These are phyloP conservation scores for Centaurea solstitialis DNA, from an alignment of 129 eudicot species.

Conservation along the genomic window DNA sequence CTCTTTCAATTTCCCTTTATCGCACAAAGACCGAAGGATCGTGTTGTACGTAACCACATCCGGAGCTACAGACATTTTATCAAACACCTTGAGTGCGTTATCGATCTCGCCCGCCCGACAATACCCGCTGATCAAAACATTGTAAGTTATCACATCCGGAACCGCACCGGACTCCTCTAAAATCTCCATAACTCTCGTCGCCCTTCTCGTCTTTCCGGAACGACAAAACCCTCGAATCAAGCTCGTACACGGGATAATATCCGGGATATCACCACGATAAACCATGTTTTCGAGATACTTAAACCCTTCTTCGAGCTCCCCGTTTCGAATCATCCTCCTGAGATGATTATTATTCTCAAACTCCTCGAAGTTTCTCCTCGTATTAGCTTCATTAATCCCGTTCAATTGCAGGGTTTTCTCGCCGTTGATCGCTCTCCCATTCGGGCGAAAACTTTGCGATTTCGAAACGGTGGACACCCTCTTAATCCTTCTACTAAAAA, in stretches of 20 bases:
- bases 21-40: slow-evolving; percentile 64
- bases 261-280: slow-evolving; percentile 69
- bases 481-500: slow-evolving; percentile 35
- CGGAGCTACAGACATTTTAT: slow-evolving; percentile 76
- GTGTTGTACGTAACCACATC: slow-evolving; percentile 87
- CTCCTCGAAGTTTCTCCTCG: slow-evolving; percentile 53
- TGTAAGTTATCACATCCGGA: slow-evolving; percentile 88
- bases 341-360: slow-evolving; percentile 74
- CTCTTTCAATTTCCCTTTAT: slow-evolving; percentile 66
- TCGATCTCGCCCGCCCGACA: slow-evolving; percentile 68
- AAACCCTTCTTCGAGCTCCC: slow-evolving; percentile 68
- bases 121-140: slow-evolving; percentile 77
- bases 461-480: slow-evolving; percentile 47
- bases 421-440: slow-evolving; percentile 41
- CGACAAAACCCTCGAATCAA: slow-evolving; percentile 81
- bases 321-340: slow-evolving; percentile 61
- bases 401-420: slow-evolving; percentile 32
- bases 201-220: slow-evolving; percentile 54
- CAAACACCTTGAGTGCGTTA: slow-evolving; percentile 61
- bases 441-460: slow-evolving; percentile 31
- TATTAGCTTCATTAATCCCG: slow-evolving; percentile 32
- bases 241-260: slow-evolving; percentile 70
- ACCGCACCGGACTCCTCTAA: slow-evolving; percentile 82
- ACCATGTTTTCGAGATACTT: slow-evolving; percentile 68
- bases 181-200: slow-evolving; percentile 77